Percentiles rank a stretch among this genome's conserved stretches.
These are phyloP conservation scores for Sarcomyxa edulis DNA, from an alignment of 768 basidiomycete species.

Conservation along the genomic window DNA sequence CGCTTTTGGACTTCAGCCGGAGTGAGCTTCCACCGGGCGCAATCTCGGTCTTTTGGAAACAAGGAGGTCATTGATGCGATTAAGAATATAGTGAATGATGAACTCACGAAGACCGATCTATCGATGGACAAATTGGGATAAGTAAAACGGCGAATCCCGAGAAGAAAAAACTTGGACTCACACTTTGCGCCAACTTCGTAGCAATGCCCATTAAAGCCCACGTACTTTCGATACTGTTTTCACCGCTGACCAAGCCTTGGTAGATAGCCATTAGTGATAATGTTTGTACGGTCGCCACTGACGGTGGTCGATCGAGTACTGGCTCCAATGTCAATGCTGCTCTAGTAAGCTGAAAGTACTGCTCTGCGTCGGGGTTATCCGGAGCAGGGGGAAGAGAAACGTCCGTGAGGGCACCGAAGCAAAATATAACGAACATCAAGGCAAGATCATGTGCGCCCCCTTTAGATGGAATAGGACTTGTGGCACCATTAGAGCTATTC, in stretches of 20 bases:
- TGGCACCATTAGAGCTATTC: neutral
- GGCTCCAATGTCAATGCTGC: constrained; percentile 64
- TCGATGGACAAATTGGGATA: constrained; percentile 2
- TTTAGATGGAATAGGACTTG: constrained; percentile 8
- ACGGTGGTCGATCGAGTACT: constrained; percentile 64
- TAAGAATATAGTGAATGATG: constrained; percentile 5
- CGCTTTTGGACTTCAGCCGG: constrained; percentile 66
- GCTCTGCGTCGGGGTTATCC: constrained; percentile 46
- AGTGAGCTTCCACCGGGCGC: constrained; percentile 61
- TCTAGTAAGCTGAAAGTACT: constrained; percentile 56
- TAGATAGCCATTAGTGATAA: constrained; percentile 67
- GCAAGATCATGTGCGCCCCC: constrained; percentile 55
- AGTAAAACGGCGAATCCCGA: too few species aligned
- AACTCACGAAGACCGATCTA: constrained; percentile 67
- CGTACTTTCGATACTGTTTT: constrained; percentile 65
- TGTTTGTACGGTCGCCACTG: constrained; percentile 65
- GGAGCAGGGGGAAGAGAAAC: constrained; percentile 44
- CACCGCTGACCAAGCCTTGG: constrained; percentile 59
- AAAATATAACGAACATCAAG: constrained; percentile 56
- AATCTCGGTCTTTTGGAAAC: constrained; percentile 58
- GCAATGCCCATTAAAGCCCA: constrained; percentile 65
- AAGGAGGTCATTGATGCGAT: constrained; percentile 2
- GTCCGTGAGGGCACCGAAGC: constrained; percentile 59
- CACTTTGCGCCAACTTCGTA: constrained; percentile 64
- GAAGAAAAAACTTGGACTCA: constrained; percentile 30